These are phyloP conservation scores for Myrica gale DNA, from an alignment of 306 rosid genomes.

Conservation along the genomic window DNA sequence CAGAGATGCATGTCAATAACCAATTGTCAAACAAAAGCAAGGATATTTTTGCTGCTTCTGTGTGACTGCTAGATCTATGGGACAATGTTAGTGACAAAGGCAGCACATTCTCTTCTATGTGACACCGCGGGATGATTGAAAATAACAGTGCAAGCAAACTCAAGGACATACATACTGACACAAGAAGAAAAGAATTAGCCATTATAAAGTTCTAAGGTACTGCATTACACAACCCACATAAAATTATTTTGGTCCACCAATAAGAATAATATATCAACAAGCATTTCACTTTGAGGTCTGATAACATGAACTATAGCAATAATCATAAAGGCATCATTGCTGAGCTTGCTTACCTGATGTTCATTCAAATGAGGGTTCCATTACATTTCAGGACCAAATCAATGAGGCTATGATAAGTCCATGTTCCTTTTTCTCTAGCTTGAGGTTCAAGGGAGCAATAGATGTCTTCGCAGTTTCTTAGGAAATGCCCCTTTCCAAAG, in stretches of 20 bases:
- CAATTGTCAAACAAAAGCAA: not conserved
- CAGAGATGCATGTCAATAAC: not conserved
- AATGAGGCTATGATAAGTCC: constrained; percentile 56
- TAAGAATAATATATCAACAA: not conserved
- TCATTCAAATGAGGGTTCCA: constrained; percentile 11
- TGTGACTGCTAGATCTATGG: not conserved
- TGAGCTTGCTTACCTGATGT: constrained; percentile 13
- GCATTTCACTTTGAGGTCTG: not conserved
- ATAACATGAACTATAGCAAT: not conserved
- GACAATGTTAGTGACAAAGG: not conserved
- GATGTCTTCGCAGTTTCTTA: constrained; percentile 46
- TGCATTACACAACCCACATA: not conserved
- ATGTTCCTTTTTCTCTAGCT: constrained; percentile 44
- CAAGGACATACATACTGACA: not conserved
- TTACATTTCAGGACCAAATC: constrained; percentile 40
- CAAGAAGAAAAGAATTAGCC: not conserved
- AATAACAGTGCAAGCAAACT: not conserved
- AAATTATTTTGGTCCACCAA: not conserved
- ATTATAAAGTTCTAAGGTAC: not conserved
- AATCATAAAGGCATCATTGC: not conserved
- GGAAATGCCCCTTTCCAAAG: constrained; percentile 75
- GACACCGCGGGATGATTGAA: not conserved
- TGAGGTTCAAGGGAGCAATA: constrained; percentile 50
- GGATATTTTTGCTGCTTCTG: not conserved
- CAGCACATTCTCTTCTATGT: not conserved